Conservation (phyloP, 106 monocot genomes). For the Platanthera guangdongensis region DNA sequence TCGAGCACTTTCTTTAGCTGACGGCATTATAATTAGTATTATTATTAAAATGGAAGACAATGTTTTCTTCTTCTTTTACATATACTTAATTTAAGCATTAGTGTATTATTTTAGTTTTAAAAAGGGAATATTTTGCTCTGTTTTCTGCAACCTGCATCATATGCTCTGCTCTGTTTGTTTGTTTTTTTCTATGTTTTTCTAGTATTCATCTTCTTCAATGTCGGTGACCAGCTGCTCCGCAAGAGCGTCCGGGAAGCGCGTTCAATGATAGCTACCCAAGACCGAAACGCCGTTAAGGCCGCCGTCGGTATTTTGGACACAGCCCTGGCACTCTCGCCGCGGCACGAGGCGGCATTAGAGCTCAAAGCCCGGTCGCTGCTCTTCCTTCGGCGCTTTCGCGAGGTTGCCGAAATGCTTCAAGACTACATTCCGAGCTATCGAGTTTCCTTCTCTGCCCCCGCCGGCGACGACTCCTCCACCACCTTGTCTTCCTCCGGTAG, state of each 20-base stretch:
- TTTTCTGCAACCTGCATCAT: too few species aligned
- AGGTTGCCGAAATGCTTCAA: slow-evolving; percentile 82
- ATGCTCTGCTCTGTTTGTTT: too few species aligned
- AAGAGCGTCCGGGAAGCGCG: slow-evolving; percentile 56
- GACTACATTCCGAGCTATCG: slow-evolving; percentile 86
- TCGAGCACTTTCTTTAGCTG: too few species aligned
- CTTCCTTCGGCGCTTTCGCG: slow-evolving; percentile 55
- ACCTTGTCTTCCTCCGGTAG: slow-evolving; percentile 31
- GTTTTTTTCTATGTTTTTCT: neutral
- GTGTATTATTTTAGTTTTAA: too few species aligned
- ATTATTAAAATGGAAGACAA: neutral
- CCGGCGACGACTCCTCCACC: slow-evolving; percentile 29
- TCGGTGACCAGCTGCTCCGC: slow-evolving; percentile 39
- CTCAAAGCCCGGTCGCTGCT: slow-evolving; percentile 60
- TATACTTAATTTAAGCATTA: too few species aligned
- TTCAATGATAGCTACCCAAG: slow-evolving; percentile 43
- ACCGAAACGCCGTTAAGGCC: slow-evolving; percentile 22
- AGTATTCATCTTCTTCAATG: neutral
- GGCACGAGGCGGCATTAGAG: slow-evolving; percentile 39
- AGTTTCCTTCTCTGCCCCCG: slow-evolving; percentile 23
- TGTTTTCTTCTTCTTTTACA: neutral
- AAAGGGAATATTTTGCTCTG: too few species aligned
- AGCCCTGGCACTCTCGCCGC: slow-evolving; percentile 22
- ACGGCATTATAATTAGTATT: too few species aligned
- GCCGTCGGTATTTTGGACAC: slow-evolving; percentile 53